Evolutionary conservation across 495 filamentous ascomycete species (phyloP).

Genomic region (Talaromyces proteolyticus): DNA sequence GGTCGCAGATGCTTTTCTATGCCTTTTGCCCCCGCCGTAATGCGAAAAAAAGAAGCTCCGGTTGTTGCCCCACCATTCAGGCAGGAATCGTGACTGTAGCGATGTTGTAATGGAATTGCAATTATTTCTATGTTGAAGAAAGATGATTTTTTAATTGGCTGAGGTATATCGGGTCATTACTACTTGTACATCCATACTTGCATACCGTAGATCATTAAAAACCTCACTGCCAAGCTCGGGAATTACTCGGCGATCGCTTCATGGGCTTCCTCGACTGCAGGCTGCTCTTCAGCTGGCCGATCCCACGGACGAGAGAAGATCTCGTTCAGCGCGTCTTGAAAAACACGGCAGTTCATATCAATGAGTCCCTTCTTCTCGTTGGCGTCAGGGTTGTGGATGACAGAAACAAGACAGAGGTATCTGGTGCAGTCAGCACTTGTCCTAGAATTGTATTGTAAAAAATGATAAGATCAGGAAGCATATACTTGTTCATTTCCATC

Average conservation of each 20-base stretch:
- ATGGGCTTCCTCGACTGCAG: background rate
- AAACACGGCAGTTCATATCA: conserved; percentile 56
- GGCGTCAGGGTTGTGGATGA: conserved; percentile 59
- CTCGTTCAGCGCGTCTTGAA: conserved; percentile 52
- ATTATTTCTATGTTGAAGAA: background rate
- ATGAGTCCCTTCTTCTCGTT: conserved; percentile 53
- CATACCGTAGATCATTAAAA: background rate
- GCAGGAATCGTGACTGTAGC: background rate
- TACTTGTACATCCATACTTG: background rate
- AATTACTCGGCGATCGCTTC: too few relatives aligned
- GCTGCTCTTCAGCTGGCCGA: conserved; percentile 19
- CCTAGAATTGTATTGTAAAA: conserved; percentile 6
- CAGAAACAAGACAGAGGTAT: conserved; percentile 65
- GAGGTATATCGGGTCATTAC: background rate
- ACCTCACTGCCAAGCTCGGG: background rate
- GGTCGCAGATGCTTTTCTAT: too few relatives aligned
- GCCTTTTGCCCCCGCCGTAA: too few relatives aligned
- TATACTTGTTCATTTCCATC: conserved; percentile 84
- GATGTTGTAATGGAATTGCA: background rate
- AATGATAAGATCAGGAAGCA: background rate
- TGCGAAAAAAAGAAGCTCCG: too few relatives aligned
- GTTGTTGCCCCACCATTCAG: background rate
- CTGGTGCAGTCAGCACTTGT: conserved; percentile 14
- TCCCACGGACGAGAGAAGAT: conserved; percentile 50
- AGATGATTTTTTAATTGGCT: background rate